Percentiles rank a stretch among this genome's conserved stretches.
phyloP scores from a whole-genome alignment of 2,329 filamentous ascomycete species.

The Plenodomus lindquistii region DNA sequence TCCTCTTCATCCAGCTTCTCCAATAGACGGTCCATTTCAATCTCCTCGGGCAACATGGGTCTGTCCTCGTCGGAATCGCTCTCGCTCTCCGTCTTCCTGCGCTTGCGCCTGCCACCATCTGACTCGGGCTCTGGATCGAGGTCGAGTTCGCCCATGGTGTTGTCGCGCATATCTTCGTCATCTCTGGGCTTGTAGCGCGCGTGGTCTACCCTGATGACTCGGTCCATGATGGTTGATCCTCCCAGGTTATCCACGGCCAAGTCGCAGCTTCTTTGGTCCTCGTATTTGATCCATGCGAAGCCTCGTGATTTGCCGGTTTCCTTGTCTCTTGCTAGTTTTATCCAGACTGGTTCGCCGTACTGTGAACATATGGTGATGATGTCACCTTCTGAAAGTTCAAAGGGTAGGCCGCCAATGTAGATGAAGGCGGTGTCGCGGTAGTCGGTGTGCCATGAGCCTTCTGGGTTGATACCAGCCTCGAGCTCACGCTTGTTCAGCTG shows the following conservation, averaged over 20 bases:
- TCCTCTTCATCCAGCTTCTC: conserved; percentile 90
- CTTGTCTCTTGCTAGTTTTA: conserved; percentile 91
- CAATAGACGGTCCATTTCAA: conserved; percentile 74
- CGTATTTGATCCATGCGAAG: conserved; percentile 96
- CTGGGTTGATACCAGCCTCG: conserved; percentile 80
- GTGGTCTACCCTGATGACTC: conserved; percentile 86
- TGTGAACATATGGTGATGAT: conserved; percentile 96
- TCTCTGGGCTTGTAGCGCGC: conserved; percentile 88
- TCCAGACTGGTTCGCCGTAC: conserved; percentile 90
- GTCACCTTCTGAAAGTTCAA: conserved; percentile 92
- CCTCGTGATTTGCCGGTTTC: conserved; percentile 94
- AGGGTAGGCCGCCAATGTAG: conserved; percentile 93
- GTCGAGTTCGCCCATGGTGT: conserved; percentile 57
- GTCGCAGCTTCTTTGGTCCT: conserved; percentile 95
- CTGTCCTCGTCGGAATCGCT: conserved; percentile 52
- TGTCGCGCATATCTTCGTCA: conserved; percentile 68
- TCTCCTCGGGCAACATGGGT: conserved; percentile 77
- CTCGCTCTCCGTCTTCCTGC: conserved; percentile 50
- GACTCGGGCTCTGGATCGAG: conserved; percentile 39
- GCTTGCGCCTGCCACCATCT: conserved; percentile 54
- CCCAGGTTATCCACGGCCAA: conserved; percentile 95
- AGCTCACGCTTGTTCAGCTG: conserved; percentile 93
- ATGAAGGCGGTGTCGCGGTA: conserved; percentile 97
- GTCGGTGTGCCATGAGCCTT: conserved; percentile 95
- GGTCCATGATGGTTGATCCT: conserved; percentile 79